phyloP scores from a whole-genome alignment of 495 filamentous ascomycete species.

The Daldinia concentrica region DNA sequence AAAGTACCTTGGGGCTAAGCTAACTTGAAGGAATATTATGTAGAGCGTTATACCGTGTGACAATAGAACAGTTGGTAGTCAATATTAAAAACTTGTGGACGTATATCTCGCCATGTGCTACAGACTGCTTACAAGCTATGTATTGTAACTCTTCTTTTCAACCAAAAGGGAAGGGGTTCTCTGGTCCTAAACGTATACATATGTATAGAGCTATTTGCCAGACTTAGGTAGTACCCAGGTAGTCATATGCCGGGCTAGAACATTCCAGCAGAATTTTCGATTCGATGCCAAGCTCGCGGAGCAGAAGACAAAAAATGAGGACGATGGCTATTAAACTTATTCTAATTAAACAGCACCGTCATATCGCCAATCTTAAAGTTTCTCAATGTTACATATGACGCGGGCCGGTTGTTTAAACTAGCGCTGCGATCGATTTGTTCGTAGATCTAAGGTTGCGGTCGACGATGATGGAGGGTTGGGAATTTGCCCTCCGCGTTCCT shows the following conservation, averaged over 20 bases:
- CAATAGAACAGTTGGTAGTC: background rate
- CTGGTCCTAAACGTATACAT: too few species aligned
- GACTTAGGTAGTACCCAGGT: background rate
- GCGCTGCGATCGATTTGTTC: slow-evolving; percentile 14
- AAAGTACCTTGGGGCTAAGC: too few species aligned
- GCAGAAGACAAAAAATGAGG: background rate
- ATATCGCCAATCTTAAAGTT: slow-evolving; percentile 15
- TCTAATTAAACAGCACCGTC: slow-evolving; percentile 20
- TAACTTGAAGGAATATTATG: background rate
- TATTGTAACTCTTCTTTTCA: too few species aligned
- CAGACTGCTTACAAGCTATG: too few species aligned
- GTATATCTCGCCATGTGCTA: too few species aligned
- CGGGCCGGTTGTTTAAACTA: slow-evolving; percentile 6
- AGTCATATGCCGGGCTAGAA: slow-evolving; percentile 17
- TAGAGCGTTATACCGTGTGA: background rate
- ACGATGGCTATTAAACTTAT: background rate
- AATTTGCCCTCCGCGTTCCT: slow-evolving; percentile 18
- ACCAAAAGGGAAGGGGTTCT: too few species aligned
- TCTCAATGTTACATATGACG: slow-evolving; percentile 33
- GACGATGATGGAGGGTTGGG: slow-evolving; percentile 23
- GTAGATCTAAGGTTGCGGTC: slow-evolving; percentile 25
- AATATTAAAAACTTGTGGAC: background rate
- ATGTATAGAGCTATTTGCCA: background rate
- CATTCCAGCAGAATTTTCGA: slow-evolving; percentile 2
- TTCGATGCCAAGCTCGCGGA: slow-evolving; percentile 10